A percentile compares a stretch with the other conserved stretches of the same genome.
phyloP scores from a whole-genome alignment of 2,329 filamentous ascomycete species.

The Fusarium sp. region DNA sequence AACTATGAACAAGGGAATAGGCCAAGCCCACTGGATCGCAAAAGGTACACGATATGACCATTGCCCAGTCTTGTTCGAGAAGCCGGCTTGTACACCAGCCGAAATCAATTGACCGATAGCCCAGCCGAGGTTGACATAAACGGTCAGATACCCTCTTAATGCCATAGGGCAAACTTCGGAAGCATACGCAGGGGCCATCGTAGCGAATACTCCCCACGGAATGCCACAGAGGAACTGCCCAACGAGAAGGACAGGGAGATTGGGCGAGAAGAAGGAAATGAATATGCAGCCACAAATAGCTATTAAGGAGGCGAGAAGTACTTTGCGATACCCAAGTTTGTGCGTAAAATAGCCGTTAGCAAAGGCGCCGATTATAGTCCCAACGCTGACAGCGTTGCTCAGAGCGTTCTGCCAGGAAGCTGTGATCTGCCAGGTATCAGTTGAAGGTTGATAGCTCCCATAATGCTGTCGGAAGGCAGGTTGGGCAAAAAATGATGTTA shows the following conservation, averaged over 20 bases:
- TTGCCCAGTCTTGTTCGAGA: conserved; percentile 36
- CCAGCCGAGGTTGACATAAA: conserved; percentile 58
- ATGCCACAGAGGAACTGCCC: conserved; percentile 61
- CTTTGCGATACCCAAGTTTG: conserved; percentile 54
- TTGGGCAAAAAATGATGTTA: conserved; percentile 48
- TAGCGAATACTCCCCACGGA: conserved; percentile 57
- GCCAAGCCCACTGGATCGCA: conserved; percentile 54
- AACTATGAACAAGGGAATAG: conserved; percentile 45
- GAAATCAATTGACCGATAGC: conserved; percentile 56
- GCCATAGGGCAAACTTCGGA: conserved; percentile 58
- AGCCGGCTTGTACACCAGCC: conserved; percentile 46
- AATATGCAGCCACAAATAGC: conserved; percentile 44
- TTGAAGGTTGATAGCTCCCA: conserved; percentile 33
- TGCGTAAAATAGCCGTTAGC: conserved; percentile 42
- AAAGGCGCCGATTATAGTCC: conserved; percentile 36
- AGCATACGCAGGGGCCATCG: conserved; percentile 57
- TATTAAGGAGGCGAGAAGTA: conserved; percentile 57
- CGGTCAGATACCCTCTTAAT: conserved; percentile 56
- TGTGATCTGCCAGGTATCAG: conserved; percentile 19
- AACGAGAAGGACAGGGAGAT: conserved; percentile 55
- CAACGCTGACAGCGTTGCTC: conserved; percentile 23
- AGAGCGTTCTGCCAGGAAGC: conserved; percentile 28
- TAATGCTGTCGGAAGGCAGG: conserved; percentile 46
- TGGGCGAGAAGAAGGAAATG: conserved; percentile 50
- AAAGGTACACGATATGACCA: conserved; percentile 54